Conservation (phyloP, 495 filamentous ascomycete species). For the Aspergillus heteromorphus region DNA sequence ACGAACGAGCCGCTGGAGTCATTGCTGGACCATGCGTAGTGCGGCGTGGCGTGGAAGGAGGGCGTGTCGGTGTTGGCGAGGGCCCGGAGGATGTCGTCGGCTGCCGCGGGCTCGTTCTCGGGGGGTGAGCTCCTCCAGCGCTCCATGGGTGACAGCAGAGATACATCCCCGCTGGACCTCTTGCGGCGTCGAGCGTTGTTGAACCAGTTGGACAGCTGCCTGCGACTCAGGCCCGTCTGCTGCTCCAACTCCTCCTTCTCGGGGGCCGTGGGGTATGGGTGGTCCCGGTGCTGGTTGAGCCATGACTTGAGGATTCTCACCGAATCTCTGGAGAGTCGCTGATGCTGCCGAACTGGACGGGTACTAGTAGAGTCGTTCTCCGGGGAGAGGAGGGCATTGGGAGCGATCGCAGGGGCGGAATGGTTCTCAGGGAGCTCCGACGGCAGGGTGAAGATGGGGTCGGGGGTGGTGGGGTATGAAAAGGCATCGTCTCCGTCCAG, state of each 20-base stretch:
- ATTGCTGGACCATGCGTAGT: conserved; percentile 9
- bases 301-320: conserved; percentile 16
- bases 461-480: not conserved
- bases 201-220: conserved; percentile 25
- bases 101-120: conserved; percentile 67
- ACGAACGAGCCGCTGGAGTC: conserved; percentile 10
- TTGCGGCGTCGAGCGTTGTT: conserved; percentile 22
- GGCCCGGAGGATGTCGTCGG: conserved; percentile 64
- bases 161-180: not conserved
- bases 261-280: conserved; percentile 24
- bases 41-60: not conserved
- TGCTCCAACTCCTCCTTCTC: conserved; percentile 13
- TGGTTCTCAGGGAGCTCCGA: not conserved
- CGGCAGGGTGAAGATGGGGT: not conserved
- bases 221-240: conserved; percentile 15
- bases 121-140: conserved; percentile 71
- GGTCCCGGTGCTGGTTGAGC: conserved; percentile 25
- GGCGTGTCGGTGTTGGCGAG: conserved; percentile 22
- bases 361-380: too few species aligned
- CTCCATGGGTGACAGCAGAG: conserved; percentile 50
- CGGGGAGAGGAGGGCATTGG: not conserved
- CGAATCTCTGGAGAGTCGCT: conserved; percentile 7
- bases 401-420: not conserved
- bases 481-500: not conserved
- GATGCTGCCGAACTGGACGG: not conserved